Percentiles rank a stretch among this genome's conserved stretches.
Evolutionary conservation across 164 flowering plant genomes (phyloP).

Genomic region (Nelumbo lutea): DNA sequence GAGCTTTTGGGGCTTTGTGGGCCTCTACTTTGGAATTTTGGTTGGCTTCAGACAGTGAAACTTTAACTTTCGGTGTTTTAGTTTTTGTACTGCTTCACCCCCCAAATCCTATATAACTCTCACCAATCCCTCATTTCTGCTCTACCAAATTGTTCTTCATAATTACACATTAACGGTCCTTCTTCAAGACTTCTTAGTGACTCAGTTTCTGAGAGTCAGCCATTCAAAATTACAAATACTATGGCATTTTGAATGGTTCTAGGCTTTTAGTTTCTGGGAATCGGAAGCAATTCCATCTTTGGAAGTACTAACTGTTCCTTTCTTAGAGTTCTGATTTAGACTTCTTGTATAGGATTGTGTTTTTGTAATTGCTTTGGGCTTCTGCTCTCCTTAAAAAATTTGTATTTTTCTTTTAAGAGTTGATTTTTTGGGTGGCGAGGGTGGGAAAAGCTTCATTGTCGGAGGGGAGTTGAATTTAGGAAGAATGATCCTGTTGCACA

Average conservation of each 20-base stretch:
- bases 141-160: constrained; percentile 7
- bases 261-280: constrained; percentile 25
- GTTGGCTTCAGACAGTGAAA: constrained; percentile 49
- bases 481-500: constrained; percentile 52
- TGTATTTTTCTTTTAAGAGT: background rate
- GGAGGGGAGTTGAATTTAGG: constrained; percentile 11
- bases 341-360: background rate
- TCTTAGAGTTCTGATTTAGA: background rate
- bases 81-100: constrained; percentile 16
- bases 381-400: constrained; percentile 14
- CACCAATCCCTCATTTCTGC: constrained; percentile 12
- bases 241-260: constrained; percentile 20
- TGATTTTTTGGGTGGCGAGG: constrained; percentile 7
- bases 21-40: constrained; percentile 47
- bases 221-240: constrained; percentile 14
- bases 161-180: background rate
- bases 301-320: constrained; percentile 16
- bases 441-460: constrained; percentile 13
- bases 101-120: constrained; percentile 26
- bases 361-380: constrained; percentile 8
- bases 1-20: constrained; percentile 23
- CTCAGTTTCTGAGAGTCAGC: background rate
- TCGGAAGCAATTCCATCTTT: constrained; percentile 22
- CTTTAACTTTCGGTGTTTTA: constrained; percentile 56
- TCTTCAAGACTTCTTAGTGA: no score